Evolutionary conservation across 225 moss, liverwort and hornwort genomes (phyloP).

Genomic region (Climacium dendroides): DNA sequence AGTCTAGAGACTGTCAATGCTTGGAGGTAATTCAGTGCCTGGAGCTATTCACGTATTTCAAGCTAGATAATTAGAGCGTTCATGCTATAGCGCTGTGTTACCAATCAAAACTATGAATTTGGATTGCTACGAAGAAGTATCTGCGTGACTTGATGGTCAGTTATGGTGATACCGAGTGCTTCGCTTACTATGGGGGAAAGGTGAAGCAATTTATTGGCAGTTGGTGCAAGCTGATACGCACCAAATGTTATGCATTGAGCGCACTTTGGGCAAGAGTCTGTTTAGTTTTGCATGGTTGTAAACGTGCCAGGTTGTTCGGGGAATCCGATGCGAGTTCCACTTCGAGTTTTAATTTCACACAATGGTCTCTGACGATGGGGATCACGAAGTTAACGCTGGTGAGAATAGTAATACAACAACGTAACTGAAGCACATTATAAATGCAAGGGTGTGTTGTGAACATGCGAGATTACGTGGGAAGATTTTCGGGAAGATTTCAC

Average conservation of each 20-base stretch:
- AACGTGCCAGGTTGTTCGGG: background rate
- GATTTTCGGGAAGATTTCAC: too few species aligned
- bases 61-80: background rate
- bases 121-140: background rate
- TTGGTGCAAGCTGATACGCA: background rate
- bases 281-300: background rate
- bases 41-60: background rate
- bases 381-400: background rate
- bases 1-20: background rate
- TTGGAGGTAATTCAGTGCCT: background rate
- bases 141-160: background rate
- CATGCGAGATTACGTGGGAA: background rate
- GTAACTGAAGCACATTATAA: background rate
- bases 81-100: background rate
- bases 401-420: background rate
- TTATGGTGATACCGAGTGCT: background rate
- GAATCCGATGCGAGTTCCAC: background rate
- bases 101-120: background rate
- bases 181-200: too few species aligned
- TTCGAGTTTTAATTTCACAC: background rate
- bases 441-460: background rate
- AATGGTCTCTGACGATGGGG: background rate
- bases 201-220: background rate
- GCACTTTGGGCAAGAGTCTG: background rate
- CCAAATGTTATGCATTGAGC: background rate